Base-by-base conservation (phyloP, 1,139 yeast species). In the Ashbya aceris region DNA sequence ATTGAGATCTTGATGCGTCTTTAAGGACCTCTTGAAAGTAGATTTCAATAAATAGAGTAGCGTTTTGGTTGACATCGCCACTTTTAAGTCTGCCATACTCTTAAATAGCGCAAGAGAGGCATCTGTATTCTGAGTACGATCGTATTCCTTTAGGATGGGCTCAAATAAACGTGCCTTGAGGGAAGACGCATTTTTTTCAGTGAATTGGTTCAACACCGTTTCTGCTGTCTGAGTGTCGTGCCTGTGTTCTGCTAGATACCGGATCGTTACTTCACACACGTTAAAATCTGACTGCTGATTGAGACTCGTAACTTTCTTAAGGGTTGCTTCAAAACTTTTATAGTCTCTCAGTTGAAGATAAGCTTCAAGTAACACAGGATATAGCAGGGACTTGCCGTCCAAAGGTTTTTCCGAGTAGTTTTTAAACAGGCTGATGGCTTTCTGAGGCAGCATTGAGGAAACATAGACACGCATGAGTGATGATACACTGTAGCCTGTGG, bases 21-120 rank as follows among this genome's bases (percentile, higher is more conserved):
- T 44, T 13, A 64, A 47, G 46, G 73, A 75, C 38, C 66, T 52
- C 44, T 61, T 61, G 7, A 73, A 61, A 14, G 74, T 60, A 0
- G 79, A 65, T 39, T 64, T 61, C 51, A 75, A 61, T 43, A 75
- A 51, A 47, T 59, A 64, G 30, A 61, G 61, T 44, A 75, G 70
- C 0, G 75, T 62, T 13, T 56, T 56, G 0, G 74, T 58, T 8
- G 67, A 58, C 2, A 70, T 53, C 1, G 56, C 51, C 4, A 68
- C 50, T 7, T 65, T 58, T 7, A 53, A 51, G 3, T 58, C 56
- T 2, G 66, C 67, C 71, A 74, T 68, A 37, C 64, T 60, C 35
- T 68, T 60, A 52, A 72, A 76, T 2, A 71, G 43, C 4, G 44
- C 39, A 7, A 62, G 38, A 0, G 62, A 49, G 4, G 55, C 60